Base-by-base conservation (phyloP, 2,329 filamentous ascomycete species). In the Pleochaeta shiraiana region DNA sequence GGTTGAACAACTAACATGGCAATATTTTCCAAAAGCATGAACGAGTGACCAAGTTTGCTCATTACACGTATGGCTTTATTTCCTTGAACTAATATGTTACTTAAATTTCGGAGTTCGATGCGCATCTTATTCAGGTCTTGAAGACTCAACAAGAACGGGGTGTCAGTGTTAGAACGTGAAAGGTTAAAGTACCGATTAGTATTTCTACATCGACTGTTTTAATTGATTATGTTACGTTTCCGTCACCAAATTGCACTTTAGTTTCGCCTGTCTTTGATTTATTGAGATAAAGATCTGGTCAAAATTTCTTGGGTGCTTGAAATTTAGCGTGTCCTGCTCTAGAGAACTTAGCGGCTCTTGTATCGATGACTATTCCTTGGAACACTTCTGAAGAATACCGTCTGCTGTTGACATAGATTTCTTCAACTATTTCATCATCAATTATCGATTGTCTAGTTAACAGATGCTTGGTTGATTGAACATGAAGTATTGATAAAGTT, bases 341-440 rank as follows among this genome's bases (percentile, higher is more conserved):
- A 24, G 62, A 64, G 6, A 19, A 37, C 21, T 26, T 33, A 24
- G 62, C 62, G 4, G 43, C 62, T 11, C 62, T 1, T 53, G 47
- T 64, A 53, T 64, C 62, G 26, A 64, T 64, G 16, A 55, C 31
- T 12, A 64, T 64, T 3, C 62, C 62, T 34, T 53, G 43, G 28
- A 64, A 53, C 28, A 34, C 24, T 21, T 53, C 21, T 64, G 62
- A 34, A n/a, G n/a, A 50, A 59, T 59, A 59, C 14, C 53, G 53
- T 21, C 19, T 59, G 28, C 28, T 21, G 21, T 16, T 59, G 14
- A 59, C 53, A 59, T 59, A 59, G 12, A 34, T 59, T 31, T 34
- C 19, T 21, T 59, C 53, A 34, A 59, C 30, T 31, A 16, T 31
- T 34, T 63, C 14, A 2, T 63, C 37, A 63, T 47, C 39, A 28